Conservation (phyloP, 2,329 filamentous ascomycete genomes). For the Spiromastix sp. region DNA sequence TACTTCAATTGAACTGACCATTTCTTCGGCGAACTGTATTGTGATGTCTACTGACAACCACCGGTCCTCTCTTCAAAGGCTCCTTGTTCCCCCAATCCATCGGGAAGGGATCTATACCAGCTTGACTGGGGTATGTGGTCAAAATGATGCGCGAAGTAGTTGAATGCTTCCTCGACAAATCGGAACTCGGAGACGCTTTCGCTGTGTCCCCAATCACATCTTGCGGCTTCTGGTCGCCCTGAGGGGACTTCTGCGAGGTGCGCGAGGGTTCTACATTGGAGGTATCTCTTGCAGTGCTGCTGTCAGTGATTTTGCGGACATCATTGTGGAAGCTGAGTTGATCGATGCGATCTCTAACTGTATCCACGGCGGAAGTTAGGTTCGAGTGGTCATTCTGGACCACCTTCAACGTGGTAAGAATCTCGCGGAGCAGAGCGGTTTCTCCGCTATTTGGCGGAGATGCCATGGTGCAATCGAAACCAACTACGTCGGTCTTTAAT, state of each 20-base stretch:
- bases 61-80: slow-evolving; percentile 65
- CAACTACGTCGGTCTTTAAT: too few relatives aligned
- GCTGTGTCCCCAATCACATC: neutral
- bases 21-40: slow-evolving; percentile 73
- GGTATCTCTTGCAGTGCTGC: neutral
- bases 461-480: neutral
- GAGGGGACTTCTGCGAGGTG: neutral
- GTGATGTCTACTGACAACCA: slow-evolving; percentile 69
- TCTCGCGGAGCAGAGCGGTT: neutral
- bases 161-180: slow-evolving; percentile 4
- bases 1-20: slow-evolving; percentile 42
- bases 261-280: neutral
- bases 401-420: neutral
- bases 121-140: slow-evolving; percentile 86
- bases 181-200: neutral
- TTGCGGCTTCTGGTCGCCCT: neutral
- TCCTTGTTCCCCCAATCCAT: slow-evolving; percentile 81
- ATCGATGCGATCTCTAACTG: neutral
- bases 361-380: slow-evolving; percentile 1
- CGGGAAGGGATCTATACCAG: slow-evolving; percentile 81
- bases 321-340: neutral
- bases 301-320: neutral
- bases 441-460: neutral
- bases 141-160: slow-evolving; percentile 51
- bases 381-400: slow-evolving; percentile 3